Percentiles rank a stretch among this genome's conserved stretches.
phyloP scores from a whole-genome alignment of 352 stramenopile genomes.

The Sclerospora graminicola region DNA sequence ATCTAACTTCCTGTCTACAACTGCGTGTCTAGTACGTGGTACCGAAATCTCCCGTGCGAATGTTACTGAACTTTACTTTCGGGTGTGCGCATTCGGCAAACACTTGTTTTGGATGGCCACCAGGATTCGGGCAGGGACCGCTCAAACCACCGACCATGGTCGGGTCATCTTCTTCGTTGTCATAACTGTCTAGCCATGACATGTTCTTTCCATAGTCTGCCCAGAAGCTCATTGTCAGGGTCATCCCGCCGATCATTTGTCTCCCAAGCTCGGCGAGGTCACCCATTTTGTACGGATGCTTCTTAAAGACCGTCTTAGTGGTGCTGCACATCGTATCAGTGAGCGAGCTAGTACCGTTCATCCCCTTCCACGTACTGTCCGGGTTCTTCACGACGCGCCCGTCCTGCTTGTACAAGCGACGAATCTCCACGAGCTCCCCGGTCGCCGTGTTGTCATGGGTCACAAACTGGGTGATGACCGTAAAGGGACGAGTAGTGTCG shows the following conservation, averaged over 20 bases:
- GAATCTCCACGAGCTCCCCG: conserved; percentile 10
- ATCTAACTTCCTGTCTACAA: too few species aligned
- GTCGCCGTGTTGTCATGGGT: conserved; percentile 14
- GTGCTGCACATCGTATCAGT: conserved; percentile 12
- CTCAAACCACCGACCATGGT: conserved; percentile 31
- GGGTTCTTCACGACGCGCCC: conserved; percentile 9
- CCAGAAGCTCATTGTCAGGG: conserved; percentile 62
- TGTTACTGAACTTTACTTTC: conserved; percentile 36
- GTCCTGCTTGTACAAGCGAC: conserved; percentile 13
- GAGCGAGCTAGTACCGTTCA: conserved; percentile 15
- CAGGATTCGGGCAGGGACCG: conserved; percentile 33
- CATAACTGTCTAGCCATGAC: conserved; percentile 48
- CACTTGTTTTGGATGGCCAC: conserved; percentile 29
- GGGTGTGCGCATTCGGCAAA: conserved; percentile 29
- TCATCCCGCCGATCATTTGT: conserved; percentile 37
- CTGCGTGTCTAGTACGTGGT: conserved; percentile 24
- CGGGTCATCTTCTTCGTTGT: conserved; percentile 23
- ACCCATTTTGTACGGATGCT: conserved; percentile 29
- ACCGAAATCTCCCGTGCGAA: conserved; percentile 38
- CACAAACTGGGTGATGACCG: conserved; percentile 19
- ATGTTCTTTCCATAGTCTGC: conserved; percentile 38
- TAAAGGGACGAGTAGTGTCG: conserved; percentile 16
- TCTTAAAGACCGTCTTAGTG: conserved; percentile 20
- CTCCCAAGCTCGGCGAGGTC: conserved; percentile 29
- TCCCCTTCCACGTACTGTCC: conserved; percentile 3